Conservation (phyloP, 306 rosid species). For the Vigna mungo region DNA sequence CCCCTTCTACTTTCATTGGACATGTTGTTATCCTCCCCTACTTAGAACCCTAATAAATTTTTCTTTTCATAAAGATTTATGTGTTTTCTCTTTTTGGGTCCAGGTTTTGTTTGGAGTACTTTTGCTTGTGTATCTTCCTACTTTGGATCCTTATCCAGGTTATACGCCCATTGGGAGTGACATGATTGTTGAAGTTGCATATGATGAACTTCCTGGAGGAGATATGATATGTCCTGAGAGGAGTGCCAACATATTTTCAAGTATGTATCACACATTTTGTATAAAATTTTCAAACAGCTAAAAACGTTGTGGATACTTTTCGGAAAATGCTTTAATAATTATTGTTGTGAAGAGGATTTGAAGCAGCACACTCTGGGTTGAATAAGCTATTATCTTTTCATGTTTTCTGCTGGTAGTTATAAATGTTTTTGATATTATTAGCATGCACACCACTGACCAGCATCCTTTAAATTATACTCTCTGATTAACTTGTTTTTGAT, state of each 20-base stretch:
- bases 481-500: slow-evolving; percentile 36
- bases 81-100: slow-evolving; percentile 46
- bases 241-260: slow-evolving; percentile 66
- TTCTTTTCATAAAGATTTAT: slow-evolving; percentile 14
- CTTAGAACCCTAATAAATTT: slow-evolving; percentile 11
- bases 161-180: slow-evolving; percentile 71
- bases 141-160: slow-evolving; percentile 90
- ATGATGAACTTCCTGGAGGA: slow-evolving; percentile 87
- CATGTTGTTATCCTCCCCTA: slow-evolving; percentile 12
- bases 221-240: slow-evolving; percentile 89
- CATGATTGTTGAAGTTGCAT: slow-evolving; percentile 63
- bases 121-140: slow-evolving; percentile 72
- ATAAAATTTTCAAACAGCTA: slow-evolving; percentile 21
- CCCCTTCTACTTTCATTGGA: neutral
- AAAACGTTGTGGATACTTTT: slow-evolving; percentile 16
- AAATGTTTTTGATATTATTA: slow-evolving; percentile 4
- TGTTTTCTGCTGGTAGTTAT: neutral
- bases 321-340: slow-evolving; percentile 11
- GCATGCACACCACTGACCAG: slow-evolving; percentile 16
- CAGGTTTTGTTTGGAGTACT: slow-evolving; percentile 89
- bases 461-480: slow-evolving; percentile 22
- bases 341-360: neutral
- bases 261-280: slow-evolving; percentile 57
- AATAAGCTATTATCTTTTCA: slow-evolving; percentile 25
- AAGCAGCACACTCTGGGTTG: slow-evolving; percentile 20